Conservation (phyloP, 306 rosid genomes). For the Acacia acuminata region DNA sequence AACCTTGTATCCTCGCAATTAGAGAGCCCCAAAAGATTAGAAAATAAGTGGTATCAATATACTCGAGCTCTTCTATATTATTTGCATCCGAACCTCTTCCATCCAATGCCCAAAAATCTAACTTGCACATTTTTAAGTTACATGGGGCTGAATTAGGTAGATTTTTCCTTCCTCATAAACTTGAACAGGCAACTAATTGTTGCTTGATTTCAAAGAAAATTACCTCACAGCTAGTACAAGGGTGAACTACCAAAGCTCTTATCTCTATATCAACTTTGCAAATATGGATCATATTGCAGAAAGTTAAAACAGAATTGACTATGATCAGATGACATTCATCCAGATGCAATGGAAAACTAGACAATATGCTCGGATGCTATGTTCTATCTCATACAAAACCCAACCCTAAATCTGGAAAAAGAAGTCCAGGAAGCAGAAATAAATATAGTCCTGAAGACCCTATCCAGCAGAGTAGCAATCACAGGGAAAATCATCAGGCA, state of each 20-base stretch:
- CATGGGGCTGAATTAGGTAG: not conserved
- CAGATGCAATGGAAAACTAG: not conserved
- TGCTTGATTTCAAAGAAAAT: slow-evolving; percentile 5
- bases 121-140: not conserved
- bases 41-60: not conserved
- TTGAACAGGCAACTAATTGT: not conserved
- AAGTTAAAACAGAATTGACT: not conserved
- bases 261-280: not conserved
- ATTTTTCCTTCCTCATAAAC: slow-evolving; percentile 5
- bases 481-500: not conserved
- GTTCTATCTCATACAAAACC: not conserved
- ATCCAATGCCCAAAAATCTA: not conserved
- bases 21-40: not conserved
- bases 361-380: not conserved
- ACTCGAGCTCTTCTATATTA: not conserved
- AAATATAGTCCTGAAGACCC: too few species aligned
- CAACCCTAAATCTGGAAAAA: not conserved
- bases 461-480: not conserved
- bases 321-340: not conserved
- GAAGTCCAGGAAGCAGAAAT: not conserved
- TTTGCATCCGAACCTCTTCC: not conserved
- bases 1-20: not conserved
- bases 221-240: not conserved
- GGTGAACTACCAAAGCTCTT: not conserved
- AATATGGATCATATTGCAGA: not conserved